Evolutionary conservation across 2,329 filamentous ascomycete species (phyloP), one percentile per base, ranked within the genome.

Genomic region (Microsporum audouinii): DNA sequence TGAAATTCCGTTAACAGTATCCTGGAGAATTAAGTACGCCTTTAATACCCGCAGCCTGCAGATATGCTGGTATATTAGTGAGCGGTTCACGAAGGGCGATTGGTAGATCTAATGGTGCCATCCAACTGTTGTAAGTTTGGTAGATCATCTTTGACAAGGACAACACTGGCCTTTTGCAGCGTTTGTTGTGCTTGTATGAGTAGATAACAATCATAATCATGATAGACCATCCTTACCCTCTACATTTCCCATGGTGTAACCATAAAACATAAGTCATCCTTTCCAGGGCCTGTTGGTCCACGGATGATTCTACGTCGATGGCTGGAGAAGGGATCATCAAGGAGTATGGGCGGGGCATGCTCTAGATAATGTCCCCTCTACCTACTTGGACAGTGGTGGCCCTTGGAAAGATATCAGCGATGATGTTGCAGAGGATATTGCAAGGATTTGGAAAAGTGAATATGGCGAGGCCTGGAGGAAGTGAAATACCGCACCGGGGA

Each of bases 321-420:
- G 38, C 51, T 36, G 29, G 57, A 31, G 58, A 58, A 29, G 49
- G 31, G 36, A 4, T 59, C 55, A 60, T 38, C 45, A 60, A 43
- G 59, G 57, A 10, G 56, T 58, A 5, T 63, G 57, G 57, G 62
- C 57, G 6, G 62, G 60, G 6, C 57, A 63, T 29, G 47, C 51
- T 17, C 60, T 63, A 27, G 57, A 63, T 58, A 45, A 58, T 27
- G 29, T 61, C 41, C 60, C 51, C 5, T 51, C 59, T 17, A 53
- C 59, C 27, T 61, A 59, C 10, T 45, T 61, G 38, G 14, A 63
- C 3, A 29, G 36, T 10, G 39, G 49, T 29, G 59, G 33, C 14
- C 51, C 36, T 12, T 63, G 58, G 58, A 49, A 58, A 27, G 61
- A 63, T 45, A 60, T 60, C 33, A 61, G 58, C 45, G 6, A 31